Conservation (phyloP, 2,329 filamentous ascomycete species). For the Neophaeococcomyces mojaviensis region DNA sequence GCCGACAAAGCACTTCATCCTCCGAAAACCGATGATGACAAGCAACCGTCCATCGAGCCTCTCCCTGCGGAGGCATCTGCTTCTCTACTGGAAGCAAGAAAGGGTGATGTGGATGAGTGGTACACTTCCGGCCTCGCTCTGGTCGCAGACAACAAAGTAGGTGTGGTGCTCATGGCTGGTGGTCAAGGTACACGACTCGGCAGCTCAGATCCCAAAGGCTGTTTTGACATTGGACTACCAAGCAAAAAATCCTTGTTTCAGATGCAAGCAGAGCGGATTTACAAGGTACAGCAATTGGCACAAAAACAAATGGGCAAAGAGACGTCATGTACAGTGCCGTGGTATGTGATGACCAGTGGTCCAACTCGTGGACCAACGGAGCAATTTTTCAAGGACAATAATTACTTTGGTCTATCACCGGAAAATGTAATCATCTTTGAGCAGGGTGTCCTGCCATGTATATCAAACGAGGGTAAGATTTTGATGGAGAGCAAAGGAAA, state of each 20-base stretch:
- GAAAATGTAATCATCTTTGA: conserved; percentile 90
- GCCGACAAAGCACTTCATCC: conserved; percentile 75
- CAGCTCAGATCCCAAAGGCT: conserved; percentile 92
- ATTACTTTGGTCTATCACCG: conserved; percentile 80
- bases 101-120: conserved; percentile 73
- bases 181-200: conserved; percentile 92
- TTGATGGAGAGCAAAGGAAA: conserved; percentile 82
- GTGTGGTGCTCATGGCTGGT: conserved; percentile 92
- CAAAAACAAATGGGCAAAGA: conserved; percentile 57
- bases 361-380: conserved; percentile 89
- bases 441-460: conserved; percentile 92
- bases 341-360: conserved; percentile 99
- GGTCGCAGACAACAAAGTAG: conserved; percentile 62
- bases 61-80: conserved; percentile 79
- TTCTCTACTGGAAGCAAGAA: conserved; percentile 81
- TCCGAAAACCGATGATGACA: conserved; percentile 48
- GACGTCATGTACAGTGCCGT: conserved; percentile 63
- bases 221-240: conserved; percentile 90
- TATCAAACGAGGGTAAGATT: conserved; percentile 97
- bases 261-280: conserved; percentile 91
- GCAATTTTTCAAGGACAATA: conserved; percentile 81
- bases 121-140: conserved; percentile 62
- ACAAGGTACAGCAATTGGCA: conserved; percentile 74
- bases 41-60: conserved; percentile 62
- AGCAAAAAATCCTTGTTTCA: conserved; percentile 94